Evolutionary conservation across 495 filamentous ascomycete genomes (phyloP).

Genomic region (Achaetomiella virescens): DNA sequence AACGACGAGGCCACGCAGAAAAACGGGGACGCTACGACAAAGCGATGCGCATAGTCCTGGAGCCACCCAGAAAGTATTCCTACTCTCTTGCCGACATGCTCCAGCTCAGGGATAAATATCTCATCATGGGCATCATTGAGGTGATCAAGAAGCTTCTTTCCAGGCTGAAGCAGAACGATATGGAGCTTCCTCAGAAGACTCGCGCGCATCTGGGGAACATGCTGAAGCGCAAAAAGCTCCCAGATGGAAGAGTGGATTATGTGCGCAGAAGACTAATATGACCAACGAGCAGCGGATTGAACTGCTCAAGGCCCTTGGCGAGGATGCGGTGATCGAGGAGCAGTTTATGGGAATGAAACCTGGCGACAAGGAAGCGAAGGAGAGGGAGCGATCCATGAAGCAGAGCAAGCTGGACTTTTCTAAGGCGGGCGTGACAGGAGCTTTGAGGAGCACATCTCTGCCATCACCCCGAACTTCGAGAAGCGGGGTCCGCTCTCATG

Average conservation of each 20-base stretch:
- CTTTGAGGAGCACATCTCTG: conserved; percentile 36
- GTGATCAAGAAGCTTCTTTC: conserved; percentile 61
- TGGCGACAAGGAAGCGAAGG: conserved; percentile 44
- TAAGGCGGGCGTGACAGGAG: conserved; percentile 23
- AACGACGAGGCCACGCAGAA: conserved; percentile 37
- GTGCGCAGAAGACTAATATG: conserved; percentile 64
- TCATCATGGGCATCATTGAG: conserved; percentile 66
- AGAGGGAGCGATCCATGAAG: conserved; percentile 47
- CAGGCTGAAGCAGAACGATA: conserved; percentile 61
- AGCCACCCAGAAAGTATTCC: conserved; percentile 58
- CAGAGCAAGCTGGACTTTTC: conserved; percentile 61
- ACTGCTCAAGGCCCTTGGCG: conserved; percentile 69
- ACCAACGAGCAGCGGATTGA: conserved; percentile 73
- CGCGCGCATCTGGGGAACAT: conserved; percentile 56
- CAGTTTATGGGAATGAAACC: conserved; percentile 40
- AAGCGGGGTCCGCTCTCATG: conserved; percentile 27
- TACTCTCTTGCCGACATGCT: conserved; percentile 73
- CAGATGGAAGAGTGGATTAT: conserved; percentile 35
- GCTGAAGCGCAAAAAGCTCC: conserved; percentile 29
- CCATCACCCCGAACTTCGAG: conserved; percentile 33
- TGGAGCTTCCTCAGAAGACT: conserved; percentile 58
- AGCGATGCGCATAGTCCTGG: conserved; percentile 50
- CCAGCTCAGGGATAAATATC: conserved; percentile 72
- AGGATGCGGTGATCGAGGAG: conserved; percentile 54
- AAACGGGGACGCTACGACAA: conserved; percentile 36